Base-by-base conservation (phyloP, 202 grass and related monocot genomes). In the Zoysia matrella region DNA sequence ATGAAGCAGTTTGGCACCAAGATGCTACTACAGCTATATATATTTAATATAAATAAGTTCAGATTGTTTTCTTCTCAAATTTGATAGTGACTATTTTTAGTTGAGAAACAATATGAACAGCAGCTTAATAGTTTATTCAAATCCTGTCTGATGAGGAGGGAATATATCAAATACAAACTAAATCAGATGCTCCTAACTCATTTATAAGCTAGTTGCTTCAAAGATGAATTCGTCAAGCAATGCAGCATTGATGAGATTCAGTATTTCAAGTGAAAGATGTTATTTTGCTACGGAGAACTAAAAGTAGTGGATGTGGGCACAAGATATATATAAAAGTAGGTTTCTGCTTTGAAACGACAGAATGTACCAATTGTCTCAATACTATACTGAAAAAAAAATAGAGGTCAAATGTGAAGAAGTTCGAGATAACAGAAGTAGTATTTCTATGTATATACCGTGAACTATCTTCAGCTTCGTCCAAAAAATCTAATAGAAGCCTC, bases 381-480 rank as follows among this genome's bases (percentile, higher is more conserved):
- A 43, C 63, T 43, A 65, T 40, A 65, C 4, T 1, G 1, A 65
- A n/a, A 5, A 64, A 64, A 36, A 12, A 2, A 39, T 12, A 60
- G 1, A 41, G 52, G 11, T 58, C 39, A 13, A 80, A 39, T 48
- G 72, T 60, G 39, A 80, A 65, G 0, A 61, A 65, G 72, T 18
- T 43, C 18, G 52, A 66, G 61, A 64, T 5, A 53, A 42, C 22
- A 58, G 56, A 58, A 58, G 51, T 2, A 72, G 62, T 63, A 63
- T 16, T 65, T 18, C 30, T 56, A 71, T 18, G 5, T 64, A 77
- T 81, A 80, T 89, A 94, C 92, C 90, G 57, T 60, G 80, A 67
- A 79, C 88, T 91, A 52, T 98, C 86, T 87, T 89, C 71, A 86
- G 84, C 53, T 92, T 98, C 95, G 82, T 98, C 95, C 81, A 98